Conservation (phyloP, 495 filamentous ascomycete genomes). For the Trichoderma orchidacearum region DNA sequence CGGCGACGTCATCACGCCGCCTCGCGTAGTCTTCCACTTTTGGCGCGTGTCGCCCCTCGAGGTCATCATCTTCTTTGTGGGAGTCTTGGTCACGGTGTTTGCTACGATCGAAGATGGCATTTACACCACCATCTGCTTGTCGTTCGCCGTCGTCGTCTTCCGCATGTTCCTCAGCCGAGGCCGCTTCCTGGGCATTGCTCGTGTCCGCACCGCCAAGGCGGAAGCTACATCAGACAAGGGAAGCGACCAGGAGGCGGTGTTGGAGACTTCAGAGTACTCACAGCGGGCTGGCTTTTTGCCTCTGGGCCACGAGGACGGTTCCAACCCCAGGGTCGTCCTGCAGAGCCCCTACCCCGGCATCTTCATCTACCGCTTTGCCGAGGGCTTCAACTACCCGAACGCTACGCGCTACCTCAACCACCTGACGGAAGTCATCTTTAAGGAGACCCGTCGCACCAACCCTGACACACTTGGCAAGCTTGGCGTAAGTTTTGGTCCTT, state of each 20-base stretch:
- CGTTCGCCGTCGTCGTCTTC: constrained; percentile 28
- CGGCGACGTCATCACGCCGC: constrained; percentile 34
- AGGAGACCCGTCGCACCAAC: constrained; percentile 24
- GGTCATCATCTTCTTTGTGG: constrained; percentile 36
- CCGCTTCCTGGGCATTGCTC: constrained; percentile 20
- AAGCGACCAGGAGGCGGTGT: background rate
- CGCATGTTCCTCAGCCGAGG: constrained; percentile 32
- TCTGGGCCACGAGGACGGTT: constrained; percentile 23
- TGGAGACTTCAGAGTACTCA: background rate
- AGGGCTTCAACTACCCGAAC: constrained; percentile 40
- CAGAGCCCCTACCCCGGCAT: constrained; percentile 30
- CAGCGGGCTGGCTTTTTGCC: constrained; percentile 20
- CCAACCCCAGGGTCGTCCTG: constrained; percentile 26
- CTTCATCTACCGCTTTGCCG: constrained; percentile 37
- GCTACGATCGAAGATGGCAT: constrained; percentile 38
- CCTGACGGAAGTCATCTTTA: constrained; percentile 27
- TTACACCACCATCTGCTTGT: constrained; percentile 31
- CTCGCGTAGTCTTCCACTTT: constrained; percentile 31
- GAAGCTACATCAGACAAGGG: background rate
- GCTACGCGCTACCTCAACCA: constrained; percentile 31
- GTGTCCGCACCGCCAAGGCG: constrained; percentile 8
- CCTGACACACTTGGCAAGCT: constrained; percentile 20
- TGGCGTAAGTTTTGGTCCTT: constrained; percentile 16
- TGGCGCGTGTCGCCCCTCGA: constrained; percentile 38
- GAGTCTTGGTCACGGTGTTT: constrained; percentile 37